Percentiles rank a stretch among this genome's conserved stretches.
Conservation (phyloP, 805 yeast species). For the Hanseniaspora valbyensis region DNA sequence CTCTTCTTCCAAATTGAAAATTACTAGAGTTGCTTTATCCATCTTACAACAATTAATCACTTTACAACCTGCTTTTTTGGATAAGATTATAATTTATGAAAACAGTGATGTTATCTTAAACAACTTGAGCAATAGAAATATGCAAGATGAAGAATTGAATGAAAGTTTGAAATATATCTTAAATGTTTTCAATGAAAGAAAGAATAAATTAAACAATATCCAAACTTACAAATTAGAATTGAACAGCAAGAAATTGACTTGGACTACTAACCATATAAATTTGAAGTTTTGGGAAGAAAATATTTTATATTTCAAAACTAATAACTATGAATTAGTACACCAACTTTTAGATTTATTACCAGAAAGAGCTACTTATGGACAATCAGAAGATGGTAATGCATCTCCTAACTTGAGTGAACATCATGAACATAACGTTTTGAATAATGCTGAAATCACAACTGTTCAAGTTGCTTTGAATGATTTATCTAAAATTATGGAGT, state of each 20-base stretch:
- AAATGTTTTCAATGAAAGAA: constrained; percentile 57
- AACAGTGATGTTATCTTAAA: constrained; percentile 61
- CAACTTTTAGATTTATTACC: constrained; percentile 44
- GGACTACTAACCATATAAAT: constrained; percentile 89
- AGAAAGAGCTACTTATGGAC: constrained; percentile 18
- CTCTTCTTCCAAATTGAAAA: constrained; percentile 82
- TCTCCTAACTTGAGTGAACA: constrained; percentile 28
- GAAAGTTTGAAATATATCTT: constrained; percentile 53
- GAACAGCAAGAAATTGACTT: constrained; percentile 60
- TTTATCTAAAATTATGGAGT: constrained; percentile 48
- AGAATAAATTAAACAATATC: constrained; percentile 71
- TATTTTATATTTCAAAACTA: constrained; percentile 59
- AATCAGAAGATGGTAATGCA: constrained; percentile 14
- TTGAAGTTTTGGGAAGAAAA: constrained; percentile 87
- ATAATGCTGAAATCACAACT: not conserved
- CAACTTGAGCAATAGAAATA: constrained; percentile 71
- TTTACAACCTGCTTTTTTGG: constrained; percentile 40
- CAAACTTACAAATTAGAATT: constrained; percentile 86
- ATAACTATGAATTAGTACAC: constrained; percentile 62
- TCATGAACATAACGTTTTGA: constrained; percentile 26
- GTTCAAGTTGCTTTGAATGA: constrained; percentile 60
- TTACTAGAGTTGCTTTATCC: constrained; percentile 73
- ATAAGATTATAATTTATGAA: constrained; percentile 58
- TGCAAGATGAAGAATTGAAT: constrained; percentile 87
- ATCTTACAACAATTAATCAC: constrained; percentile 48